Conservation (phyloP, 2,329 filamentous ascomycete species). For the Fusarium euwallaceae region DNA sequence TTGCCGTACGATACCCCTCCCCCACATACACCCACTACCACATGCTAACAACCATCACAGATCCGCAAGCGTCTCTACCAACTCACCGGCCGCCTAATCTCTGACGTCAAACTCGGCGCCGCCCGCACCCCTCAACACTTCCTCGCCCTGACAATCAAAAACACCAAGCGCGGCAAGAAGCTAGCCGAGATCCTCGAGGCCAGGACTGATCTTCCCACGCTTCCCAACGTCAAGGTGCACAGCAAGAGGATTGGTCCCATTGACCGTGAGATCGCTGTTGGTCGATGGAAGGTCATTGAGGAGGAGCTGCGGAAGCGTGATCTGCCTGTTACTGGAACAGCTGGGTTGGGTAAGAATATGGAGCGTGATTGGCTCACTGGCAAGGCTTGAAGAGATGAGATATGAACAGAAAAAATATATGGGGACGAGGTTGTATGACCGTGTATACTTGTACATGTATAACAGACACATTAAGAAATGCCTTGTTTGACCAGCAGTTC, state of each 20-base stretch:
- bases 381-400: conserved; percentile 46
- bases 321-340: conserved; percentile 68
- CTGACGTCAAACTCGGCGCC: conserved; percentile 75
- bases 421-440: conserved; percentile 36
- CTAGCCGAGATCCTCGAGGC: conserved; percentile 71
- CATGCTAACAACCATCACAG: conserved; percentile 60
- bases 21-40: background rate
- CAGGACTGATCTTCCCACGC: conserved; percentile 58
- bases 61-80: conserved; percentile 85
- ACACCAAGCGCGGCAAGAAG: conserved; percentile 70
- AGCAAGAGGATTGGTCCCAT: conserved; percentile 75
- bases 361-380: conserved; percentile 60
- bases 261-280: conserved; percentile 78
- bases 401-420: conserved; percentile 23
- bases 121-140: conserved; percentile 68
- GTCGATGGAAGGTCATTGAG: conserved; percentile 85
- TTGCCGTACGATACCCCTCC: conserved; percentile 70
- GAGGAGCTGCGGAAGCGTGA: conserved; percentile 74
- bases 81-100: conserved; percentile 81
- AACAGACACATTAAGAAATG: conserved; percentile 46
- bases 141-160: conserved; percentile 65
- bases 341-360: conserved; percentile 55
- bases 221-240: conserved; percentile 80
- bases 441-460: conserved; percentile 51
- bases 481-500: conserved; percentile 8